Evolutionary conservation across 495 filamentous ascomycete species (phyloP).

Genomic region (Aspergillus conjunctus): DNA sequence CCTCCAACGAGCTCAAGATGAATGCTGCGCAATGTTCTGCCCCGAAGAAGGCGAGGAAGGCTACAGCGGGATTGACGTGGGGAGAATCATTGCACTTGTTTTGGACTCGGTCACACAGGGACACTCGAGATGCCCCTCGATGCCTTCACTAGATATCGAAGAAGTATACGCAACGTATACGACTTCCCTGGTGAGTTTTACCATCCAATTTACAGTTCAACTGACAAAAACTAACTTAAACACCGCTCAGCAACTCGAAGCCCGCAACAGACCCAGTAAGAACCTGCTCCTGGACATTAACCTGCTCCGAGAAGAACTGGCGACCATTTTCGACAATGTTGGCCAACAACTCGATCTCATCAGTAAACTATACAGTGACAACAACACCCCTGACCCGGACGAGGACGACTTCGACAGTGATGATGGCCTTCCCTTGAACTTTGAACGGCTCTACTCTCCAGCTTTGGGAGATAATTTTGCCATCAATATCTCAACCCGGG

Average conservation of each 20-base stretch:
- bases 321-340: constrained; percentile 10
- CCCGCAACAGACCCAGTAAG: constrained; percentile 17
- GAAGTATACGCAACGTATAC: constrained; percentile 20
- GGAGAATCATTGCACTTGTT: constrained; percentile 8
- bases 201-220: neutral
- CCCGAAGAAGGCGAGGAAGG: constrained; percentile 3
- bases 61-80: neutral
- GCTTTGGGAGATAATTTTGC: too few relatives aligned
- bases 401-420: neutral
- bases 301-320: constrained; percentile 19
- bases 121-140: constrained; percentile 11
- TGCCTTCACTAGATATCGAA: constrained; percentile 15
- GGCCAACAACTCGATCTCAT: constrained; percentile 5
- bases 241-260: constrained; percentile 17
- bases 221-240: neutral
- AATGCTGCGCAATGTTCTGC: constrained; percentile 16
- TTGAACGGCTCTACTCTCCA: too few relatives aligned
- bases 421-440: neutral
- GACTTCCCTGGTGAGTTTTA: constrained; percentile 10
- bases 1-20: constrained; percentile 10
- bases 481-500: constrained; percentile 10
- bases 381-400: neutral
- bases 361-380: constrained; percentile 3
- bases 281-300: constrained; percentile 15
- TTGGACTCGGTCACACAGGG: constrained; percentile 12